Conservation (phyloP, 1,284 basidiomycete genomes). For the Flammula alnicola region DNA sequence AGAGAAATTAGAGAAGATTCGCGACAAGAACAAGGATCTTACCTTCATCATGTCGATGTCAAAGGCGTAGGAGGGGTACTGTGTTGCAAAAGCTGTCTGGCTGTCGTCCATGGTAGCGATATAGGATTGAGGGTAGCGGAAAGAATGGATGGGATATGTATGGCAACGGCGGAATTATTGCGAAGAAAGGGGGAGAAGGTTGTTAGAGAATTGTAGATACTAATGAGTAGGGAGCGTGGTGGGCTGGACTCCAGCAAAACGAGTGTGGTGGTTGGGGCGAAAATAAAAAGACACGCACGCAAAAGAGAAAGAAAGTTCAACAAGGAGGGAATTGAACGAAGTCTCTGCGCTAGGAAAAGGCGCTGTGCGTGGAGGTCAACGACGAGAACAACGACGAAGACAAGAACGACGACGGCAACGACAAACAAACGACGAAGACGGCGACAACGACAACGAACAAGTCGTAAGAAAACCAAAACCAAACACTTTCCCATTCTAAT, state of each 20-base stretch:
- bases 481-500: constrained; percentile 19
- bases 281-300: constrained; percentile 51
- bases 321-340: constrained; percentile 38
- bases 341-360: constrained; percentile 31
- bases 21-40: constrained; percentile 22
- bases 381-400: constrained; percentile 35
- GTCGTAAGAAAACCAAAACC: constrained; percentile 20
- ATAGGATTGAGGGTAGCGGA: constrained; percentile 28
- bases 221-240: constrained; percentile 35
- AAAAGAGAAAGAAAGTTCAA: constrained; percentile 38
- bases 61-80: constrained; percentile 69
- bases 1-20: constrained; percentile 7
- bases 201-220: constrained; percentile 43
- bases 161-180: constrained; percentile 41
- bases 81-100: constrained; percentile 68
- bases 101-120: constrained; percentile 67
- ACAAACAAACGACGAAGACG: constrained; percentile 25
- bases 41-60: constrained; percentile 91
- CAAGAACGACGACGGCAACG: constrained; percentile 27
- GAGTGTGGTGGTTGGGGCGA: constrained; percentile 42
- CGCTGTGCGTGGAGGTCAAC: constrained; percentile 33
- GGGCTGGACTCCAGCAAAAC: constrained; percentile 36
- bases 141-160: constrained; percentile 36
- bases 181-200: constrained; percentile 38
- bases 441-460: constrained; percentile 26